These are phyloP conservation scores for Thraustochytrium aureum DNA, from an alignment of 352 stramenopile genomes.

Conservation along the genomic window DNA sequence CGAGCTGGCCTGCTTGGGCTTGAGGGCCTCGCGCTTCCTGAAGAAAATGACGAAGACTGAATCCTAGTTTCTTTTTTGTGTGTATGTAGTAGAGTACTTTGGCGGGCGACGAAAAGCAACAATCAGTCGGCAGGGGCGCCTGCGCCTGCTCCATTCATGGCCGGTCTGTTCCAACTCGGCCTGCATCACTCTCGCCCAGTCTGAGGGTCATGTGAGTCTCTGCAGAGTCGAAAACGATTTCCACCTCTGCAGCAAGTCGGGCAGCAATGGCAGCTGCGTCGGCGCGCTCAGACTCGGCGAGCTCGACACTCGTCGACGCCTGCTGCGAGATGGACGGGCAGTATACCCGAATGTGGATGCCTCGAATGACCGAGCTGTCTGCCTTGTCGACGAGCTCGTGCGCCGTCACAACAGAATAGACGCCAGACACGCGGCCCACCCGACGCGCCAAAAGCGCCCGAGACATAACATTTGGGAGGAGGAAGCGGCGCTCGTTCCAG, in stretches of 20 bases:
- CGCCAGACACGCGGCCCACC: conserved; percentile 17
- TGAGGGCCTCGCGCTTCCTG: too few relatives aligned
- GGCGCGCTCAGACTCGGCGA: neutral
- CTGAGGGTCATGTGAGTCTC: neutral
- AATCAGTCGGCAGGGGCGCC: too few relatives aligned
- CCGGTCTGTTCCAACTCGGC: too few relatives aligned
- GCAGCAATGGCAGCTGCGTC: neutral
- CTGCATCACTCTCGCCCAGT: too few relatives aligned
- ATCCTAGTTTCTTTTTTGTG: neutral
- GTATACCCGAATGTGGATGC: conserved; percentile 28
- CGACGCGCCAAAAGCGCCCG: neutral
- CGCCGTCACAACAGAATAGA: conserved; percentile 37
- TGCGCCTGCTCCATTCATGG: too few relatives aligned
- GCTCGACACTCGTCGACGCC: conserved; percentile 9
- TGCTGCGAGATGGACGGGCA: conserved; percentile 48
- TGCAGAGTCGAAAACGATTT: neutral
- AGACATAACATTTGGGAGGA: conserved; percentile 26
- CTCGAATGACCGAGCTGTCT: neutral
- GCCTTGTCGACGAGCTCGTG: conserved; percentile 35
- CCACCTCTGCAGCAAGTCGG: neutral
- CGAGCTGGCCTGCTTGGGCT: too few relatives aligned
- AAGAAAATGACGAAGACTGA: neutral
- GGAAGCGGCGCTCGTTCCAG: conserved; percentile 15
- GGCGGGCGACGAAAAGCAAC: too few relatives aligned
- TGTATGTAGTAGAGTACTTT: too few relatives aligned